A percentile compares a stretch with the other conserved stretches of the same genome.
These are phyloP conservation scores for Stenogyne calaminthoides DNA, from an alignment of 305 asterid species.

Conservation along the genomic window DNA sequence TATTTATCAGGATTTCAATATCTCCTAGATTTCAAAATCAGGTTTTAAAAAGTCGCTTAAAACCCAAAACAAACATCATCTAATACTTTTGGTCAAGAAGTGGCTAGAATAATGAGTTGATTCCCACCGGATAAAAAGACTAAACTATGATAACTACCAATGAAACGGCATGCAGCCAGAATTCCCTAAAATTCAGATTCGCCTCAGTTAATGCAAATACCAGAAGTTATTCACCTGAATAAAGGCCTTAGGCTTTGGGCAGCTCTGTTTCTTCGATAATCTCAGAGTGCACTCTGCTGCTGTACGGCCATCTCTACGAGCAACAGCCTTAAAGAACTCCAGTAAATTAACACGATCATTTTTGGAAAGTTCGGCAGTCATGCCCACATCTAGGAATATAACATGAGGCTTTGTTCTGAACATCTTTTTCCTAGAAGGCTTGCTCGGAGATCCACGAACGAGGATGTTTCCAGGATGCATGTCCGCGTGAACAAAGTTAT, in stretches of 20 bases:
- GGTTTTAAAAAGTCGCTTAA: too few species aligned
- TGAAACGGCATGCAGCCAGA: conserved; percentile 1
- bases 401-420: conserved; percentile 93
- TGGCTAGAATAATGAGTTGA: background rate
- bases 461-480: conserved; percentile 99
- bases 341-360: conserved; percentile 72
- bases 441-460: conserved; percentile 64
- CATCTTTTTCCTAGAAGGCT: conserved; percentile 58
- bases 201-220: conserved; percentile 10
- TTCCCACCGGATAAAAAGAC: background rate
- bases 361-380: conserved; percentile 96
- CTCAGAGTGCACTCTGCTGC: conserved; percentile 83
- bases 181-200: background rate
- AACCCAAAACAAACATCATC: background rate
- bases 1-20: background rate
- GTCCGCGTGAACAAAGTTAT: conserved; percentile 98
- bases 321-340: conserved; percentile 92
- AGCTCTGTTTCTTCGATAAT: conserved; percentile 86
- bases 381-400: conserved; percentile 93
- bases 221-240: conserved; percentile 53
- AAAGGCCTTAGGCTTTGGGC: conserved; percentile 88
- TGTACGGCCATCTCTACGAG: conserved; percentile 83
- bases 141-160: background rate
- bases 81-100: background rate
- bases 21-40: background rate